Percentiles rank a stretch among this genome's conserved stretches.
Evolutionary conservation across 139 green algal genomes (phyloP).

Genomic region (Tetraselmis striata): DNA sequence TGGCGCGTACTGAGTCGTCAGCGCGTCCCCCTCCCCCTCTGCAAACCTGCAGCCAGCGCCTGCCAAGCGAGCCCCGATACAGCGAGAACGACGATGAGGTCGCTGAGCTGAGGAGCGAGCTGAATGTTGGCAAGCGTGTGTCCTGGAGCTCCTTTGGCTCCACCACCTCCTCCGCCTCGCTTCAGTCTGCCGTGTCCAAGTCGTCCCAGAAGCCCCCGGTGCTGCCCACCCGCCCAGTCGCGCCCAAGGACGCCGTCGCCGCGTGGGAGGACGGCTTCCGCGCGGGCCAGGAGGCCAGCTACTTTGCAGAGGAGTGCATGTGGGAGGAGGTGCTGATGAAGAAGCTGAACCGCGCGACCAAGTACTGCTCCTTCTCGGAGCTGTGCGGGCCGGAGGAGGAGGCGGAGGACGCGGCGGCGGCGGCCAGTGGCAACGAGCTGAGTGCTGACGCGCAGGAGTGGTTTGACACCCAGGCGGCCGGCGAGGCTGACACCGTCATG

Average conservation of each 20-base stretch:
- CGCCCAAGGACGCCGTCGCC: conserved; percentile 15
- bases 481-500: not conserved
- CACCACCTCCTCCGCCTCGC: not conserved
- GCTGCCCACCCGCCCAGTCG: not conserved
- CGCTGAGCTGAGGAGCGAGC: not conserved
- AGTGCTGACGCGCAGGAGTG: not conserved
- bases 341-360: not conserved
- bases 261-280: conserved; percentile 33
- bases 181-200: not conserved
- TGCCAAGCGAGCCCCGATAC: too few species aligned
- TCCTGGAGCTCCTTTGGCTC: not conserved
- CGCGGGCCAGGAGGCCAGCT: conserved; percentile 27
- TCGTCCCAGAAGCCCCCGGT: not conserved
- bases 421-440: not conserved
- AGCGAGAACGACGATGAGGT: not conserved
- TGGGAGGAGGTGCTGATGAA: conserved; percentile 16
- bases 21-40: too few species aligned
- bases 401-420: too few species aligned
- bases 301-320: conserved; percentile 19
- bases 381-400: not conserved
- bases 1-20: too few species aligned
- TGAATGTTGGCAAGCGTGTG: not conserved
- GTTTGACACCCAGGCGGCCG: not conserved
- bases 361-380: not conserved
- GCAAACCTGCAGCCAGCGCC: too few species aligned